phyloP scores from a whole-genome alignment of 345 rosid species.

The Hevea brasiliensis region DNA sequence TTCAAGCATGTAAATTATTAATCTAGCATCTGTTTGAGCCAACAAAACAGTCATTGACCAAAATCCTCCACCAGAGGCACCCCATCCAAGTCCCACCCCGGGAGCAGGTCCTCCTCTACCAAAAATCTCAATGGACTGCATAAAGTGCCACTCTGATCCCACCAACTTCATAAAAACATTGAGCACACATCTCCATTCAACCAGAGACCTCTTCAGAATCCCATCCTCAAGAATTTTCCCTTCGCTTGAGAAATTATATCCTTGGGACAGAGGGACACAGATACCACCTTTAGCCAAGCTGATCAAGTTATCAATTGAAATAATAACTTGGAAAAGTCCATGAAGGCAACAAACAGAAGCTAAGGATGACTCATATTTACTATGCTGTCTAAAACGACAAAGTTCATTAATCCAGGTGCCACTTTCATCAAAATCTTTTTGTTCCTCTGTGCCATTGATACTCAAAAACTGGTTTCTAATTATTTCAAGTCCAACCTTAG shows the following conservation, averaged over 20 bases:
- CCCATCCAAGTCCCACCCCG: conserved; percentile 91
- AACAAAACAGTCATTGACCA: conserved; percentile 67
- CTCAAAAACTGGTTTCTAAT: conserved; percentile 58
- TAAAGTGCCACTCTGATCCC: conserved; percentile 52
- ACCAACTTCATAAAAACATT: conserved; percentile 46
- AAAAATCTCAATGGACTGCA: conserved; percentile 73
- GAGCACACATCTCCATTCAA: conserved; percentile 48
- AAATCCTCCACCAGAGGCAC: conserved; percentile 85
- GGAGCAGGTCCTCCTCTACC: conserved; percentile 95
- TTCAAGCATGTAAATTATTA: conserved; percentile 54
- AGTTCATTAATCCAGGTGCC: conserved; percentile 54
- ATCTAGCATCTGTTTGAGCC: conserved; percentile 65
- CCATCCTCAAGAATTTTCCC: conserved; percentile 63
- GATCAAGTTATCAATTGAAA: conserved; percentile 57
- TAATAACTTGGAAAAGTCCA: conserved; percentile 48
- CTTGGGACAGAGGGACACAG: conserved; percentile 29
- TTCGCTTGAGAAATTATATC: conserved; percentile 45
- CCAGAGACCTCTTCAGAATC: conserved; percentile 49
- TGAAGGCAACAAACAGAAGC: conserved; percentile 73
- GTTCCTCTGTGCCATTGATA: conserved; percentile 20
- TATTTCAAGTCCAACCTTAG: conserved; percentile 75
- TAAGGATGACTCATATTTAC: conserved; percentile 51
- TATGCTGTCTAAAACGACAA: conserved; percentile 53
- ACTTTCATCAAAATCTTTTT: conserved; percentile 33
- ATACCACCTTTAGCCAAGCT: conserved; percentile 48